Percentiles rank a stretch among this genome's conserved stretches.
Conservation (phyloP, 345 rosid genomes). For the Brassica juncea region DNA sequence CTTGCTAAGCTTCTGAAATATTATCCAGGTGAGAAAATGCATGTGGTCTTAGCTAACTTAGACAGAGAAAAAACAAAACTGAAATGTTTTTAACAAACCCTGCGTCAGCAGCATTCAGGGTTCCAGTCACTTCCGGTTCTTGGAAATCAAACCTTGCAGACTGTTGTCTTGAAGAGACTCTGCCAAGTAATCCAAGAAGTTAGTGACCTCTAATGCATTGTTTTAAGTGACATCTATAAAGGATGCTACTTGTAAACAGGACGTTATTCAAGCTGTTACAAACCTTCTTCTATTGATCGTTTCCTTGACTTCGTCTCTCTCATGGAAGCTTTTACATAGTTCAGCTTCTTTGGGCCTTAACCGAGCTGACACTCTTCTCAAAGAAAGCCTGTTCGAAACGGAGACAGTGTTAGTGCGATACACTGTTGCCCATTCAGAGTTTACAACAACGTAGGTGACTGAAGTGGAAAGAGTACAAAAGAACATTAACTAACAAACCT, state of each 20-base stretch:
- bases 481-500: conserved; percentile 44
- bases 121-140: conserved; percentile 31
- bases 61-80: not conserved
- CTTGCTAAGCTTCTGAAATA: conserved; percentile 30
- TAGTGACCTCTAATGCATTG: conserved; percentile 6
- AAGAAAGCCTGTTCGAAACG: conserved; percentile 27
- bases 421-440: not conserved
- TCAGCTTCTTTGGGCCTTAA: conserved; percentile 32
- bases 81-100: conserved; percentile 42
- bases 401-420: conserved; percentile 17
- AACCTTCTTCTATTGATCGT: conserved; percentile 37
- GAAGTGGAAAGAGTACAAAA: not conserved
- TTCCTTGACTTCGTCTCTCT: conserved; percentile 23
- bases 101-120: conserved; percentile 36
- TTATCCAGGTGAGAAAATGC: not conserved
- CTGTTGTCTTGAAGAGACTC: conserved; percentile 36
- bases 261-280: conserved; percentile 14
- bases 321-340: conserved; percentile 25
- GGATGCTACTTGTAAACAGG: not conserved
- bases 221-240: conserved; percentile 1
- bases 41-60: conserved; percentile 3
- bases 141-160: conserved; percentile 37
- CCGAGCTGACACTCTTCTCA: conserved; percentile 40
- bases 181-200: conserved; percentile 16
- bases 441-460: not conserved